Percentiles rank a stretch among this genome's conserved stretches.
These are phyloP conservation scores for Monilinia vaccinii-corymbosi DNA, from an alignment of 2,329 filamentous ascomycete genomes.

Conservation along the genomic window DNA sequence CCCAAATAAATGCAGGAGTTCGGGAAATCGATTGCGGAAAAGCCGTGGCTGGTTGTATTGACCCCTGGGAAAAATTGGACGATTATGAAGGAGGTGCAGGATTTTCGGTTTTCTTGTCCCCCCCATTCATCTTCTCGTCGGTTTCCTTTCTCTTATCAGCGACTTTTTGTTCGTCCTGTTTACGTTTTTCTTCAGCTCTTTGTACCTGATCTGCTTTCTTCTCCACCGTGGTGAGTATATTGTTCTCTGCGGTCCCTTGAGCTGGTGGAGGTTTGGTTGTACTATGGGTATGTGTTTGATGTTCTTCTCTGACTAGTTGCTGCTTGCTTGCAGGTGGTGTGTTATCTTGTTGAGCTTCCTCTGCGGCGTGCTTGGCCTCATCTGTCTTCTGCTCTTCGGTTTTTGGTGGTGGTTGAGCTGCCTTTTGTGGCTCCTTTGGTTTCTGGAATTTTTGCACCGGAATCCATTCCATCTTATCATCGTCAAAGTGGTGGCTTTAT, in stretches of 20 bases:
- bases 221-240: slow-evolving; percentile 7
- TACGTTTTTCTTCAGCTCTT: slow-evolving; percentile 10
- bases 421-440: slow-evolving; percentile 17
- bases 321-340: slow-evolving; percentile 5
- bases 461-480: slow-evolving; percentile 32
- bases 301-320: slow-evolving; percentile 1
- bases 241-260: slow-evolving; percentile 5
- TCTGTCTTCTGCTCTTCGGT: neutral
- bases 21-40: neutral
- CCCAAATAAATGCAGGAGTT: neutral
- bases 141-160: slow-evolving; percentile 4
- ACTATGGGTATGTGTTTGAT: neutral
- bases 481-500: slow-evolving; percentile 35
- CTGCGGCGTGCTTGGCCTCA: slow-evolving; percentile 16
- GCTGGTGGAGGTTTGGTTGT: slow-evolving; percentile 2
- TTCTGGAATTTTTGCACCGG: slow-evolving; percentile 3
- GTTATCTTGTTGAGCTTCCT: neutral
- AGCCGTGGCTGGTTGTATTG: neutral
- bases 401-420: slow-evolving; percentile 12
- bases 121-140: slow-evolving; percentile 3
- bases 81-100: neutral
- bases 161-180: slow-evolving; percentile 7
- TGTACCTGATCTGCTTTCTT: slow-evolving; percentile 7
- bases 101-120: neutral
- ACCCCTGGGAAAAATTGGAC: neutral